phyloP scores from a whole-genome alignment of 352 stramenopile genomes.

The Phytophthora syringae region DNA sequence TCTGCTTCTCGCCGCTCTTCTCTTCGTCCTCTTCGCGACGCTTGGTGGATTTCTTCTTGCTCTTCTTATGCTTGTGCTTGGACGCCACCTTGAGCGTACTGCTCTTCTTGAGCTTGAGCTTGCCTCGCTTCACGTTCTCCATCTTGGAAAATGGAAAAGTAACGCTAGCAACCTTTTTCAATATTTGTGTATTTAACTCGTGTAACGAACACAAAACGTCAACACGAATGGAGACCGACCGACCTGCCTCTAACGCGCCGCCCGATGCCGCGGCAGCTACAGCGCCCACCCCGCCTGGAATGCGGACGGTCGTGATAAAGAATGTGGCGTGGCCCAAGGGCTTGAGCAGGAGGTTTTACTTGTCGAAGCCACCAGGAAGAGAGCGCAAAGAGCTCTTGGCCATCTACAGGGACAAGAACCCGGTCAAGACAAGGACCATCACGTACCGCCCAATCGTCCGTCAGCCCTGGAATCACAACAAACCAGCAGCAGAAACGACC shows the following conservation, averaged over 20 bases:
- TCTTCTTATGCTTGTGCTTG: conserved; percentile 63
- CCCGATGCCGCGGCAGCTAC: not conserved
- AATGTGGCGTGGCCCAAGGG: conserved; percentile 16
- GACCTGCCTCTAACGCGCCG: not conserved
- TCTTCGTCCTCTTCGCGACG: conserved; percentile 38
- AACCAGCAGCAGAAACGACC: not conserved
- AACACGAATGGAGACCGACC: conserved; percentile 29
- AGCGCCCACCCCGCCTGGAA: not conserved
- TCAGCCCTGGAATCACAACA: conserved; percentile 1
- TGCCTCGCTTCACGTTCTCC: conserved; percentile 85
- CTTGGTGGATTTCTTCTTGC: conserved; percentile 59
- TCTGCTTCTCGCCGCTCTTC: conserved; percentile 17
- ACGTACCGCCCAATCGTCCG: not conserved
- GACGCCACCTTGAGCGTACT: conserved; percentile 67
- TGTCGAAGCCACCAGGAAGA: conserved; percentile 15
- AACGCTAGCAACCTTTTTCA: conserved; percentile 1
- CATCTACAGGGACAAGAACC: conserved; percentile 2
- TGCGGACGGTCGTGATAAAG: not conserved
- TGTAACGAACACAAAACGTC: not conserved
- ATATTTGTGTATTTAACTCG: conserved; percentile 9
- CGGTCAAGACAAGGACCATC: not conserved
- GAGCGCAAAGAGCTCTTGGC: conserved; percentile 26
- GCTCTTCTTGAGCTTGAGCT: conserved; percentile 82
- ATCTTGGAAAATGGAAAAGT: conserved; percentile 38
- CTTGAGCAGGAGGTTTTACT: conserved; percentile 17